phyloP scores from a whole-genome alignment of 345 rosid genomes.

The Chamaenerion angustifolium region DNA sequence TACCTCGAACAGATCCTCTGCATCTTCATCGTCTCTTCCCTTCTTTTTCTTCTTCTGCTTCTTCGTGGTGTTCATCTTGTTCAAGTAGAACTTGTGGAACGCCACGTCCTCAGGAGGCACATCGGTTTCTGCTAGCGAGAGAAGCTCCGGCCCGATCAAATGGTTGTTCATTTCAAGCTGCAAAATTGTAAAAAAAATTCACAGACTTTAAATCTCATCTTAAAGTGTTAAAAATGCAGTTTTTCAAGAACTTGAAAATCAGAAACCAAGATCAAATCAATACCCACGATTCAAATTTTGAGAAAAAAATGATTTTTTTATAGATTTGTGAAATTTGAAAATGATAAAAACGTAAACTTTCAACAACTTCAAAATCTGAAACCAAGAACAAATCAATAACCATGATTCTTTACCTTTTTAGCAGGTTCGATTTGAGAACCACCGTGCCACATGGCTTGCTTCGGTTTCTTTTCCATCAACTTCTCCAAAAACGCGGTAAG shows the following conservation, averaged over 20 bases:
- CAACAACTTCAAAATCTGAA: neutral
- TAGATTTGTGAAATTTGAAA: too few species aligned
- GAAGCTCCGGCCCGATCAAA: conserved; percentile 69
- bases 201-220: too few species aligned
- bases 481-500: conserved; percentile 80
- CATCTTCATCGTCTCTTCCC: conserved; percentile 57
- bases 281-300: too few species aligned
- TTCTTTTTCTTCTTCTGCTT: conserved; percentile 76
- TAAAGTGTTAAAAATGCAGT: too few species aligned
- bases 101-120: conserved; percentile 89
- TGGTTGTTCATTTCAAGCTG: conserved; percentile 76
- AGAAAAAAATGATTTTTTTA: too few species aligned
- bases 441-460: conserved; percentile 80
- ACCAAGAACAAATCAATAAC: too few species aligned
- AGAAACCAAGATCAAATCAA: too few species aligned
- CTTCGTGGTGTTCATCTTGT: conserved; percentile 56
- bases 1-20: conserved; percentile 55
- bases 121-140: conserved; percentile 70
- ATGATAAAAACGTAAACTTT: too few species aligned
- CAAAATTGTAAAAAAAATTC: neutral
- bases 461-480: conserved; percentile 97
- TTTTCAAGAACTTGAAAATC: too few species aligned
- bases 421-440: conserved; percentile 95
- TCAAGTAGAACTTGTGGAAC: conserved; percentile 84
- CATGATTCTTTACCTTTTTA: conserved; percentile 45